phyloP scores from a whole-genome alignment of 345 rosid genomes.

The Excoecaria cochinchinensis region DNA sequence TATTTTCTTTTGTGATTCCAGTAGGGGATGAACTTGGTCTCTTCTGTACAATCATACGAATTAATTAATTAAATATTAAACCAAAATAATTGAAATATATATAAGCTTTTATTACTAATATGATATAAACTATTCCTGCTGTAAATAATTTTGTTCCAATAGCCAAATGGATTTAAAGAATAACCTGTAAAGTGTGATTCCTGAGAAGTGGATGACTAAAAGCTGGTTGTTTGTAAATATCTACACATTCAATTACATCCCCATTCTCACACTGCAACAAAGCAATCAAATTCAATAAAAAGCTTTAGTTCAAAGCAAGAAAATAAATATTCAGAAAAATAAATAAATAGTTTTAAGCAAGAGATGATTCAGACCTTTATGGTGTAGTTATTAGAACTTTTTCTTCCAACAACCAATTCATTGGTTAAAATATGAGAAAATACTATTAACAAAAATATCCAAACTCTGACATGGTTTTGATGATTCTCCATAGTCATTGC shows the following conservation, averaged over 20 bases:
- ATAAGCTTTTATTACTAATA: too few relatives aligned
- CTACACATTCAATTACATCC: slow-evolving; percentile 23
- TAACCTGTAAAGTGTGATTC: slow-evolving; percentile 23
- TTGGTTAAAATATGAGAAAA: neutral
- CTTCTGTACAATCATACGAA: slow-evolving; percentile 9
- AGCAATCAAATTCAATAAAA: too few relatives aligned
- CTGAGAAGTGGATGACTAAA: slow-evolving; percentile 31
- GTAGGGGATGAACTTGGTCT: slow-evolving; percentile 14
- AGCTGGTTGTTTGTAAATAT: slow-evolving; percentile 28
- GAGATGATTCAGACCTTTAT: neutral
- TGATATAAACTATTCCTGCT: too few relatives aligned
- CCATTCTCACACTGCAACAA: slow-evolving; percentile 11
- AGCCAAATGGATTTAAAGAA: neutral
- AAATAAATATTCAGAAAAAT: too few relatives aligned
- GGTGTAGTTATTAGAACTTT: neutral
- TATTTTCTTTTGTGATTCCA: slow-evolving; percentile 1
- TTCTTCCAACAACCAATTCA: neutral
- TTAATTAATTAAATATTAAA: too few relatives aligned
- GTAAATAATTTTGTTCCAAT: too few relatives aligned
- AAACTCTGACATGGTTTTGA: neutral
- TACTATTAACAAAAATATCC: neutral
- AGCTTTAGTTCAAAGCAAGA: neutral
- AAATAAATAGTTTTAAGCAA: neutral
- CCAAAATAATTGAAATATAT: neutral
- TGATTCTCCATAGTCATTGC: neutral